Evolutionary conservation across 2,329 filamentous ascomycete species (phyloP).

Genomic region (Paecilomyces variotii): DNA sequence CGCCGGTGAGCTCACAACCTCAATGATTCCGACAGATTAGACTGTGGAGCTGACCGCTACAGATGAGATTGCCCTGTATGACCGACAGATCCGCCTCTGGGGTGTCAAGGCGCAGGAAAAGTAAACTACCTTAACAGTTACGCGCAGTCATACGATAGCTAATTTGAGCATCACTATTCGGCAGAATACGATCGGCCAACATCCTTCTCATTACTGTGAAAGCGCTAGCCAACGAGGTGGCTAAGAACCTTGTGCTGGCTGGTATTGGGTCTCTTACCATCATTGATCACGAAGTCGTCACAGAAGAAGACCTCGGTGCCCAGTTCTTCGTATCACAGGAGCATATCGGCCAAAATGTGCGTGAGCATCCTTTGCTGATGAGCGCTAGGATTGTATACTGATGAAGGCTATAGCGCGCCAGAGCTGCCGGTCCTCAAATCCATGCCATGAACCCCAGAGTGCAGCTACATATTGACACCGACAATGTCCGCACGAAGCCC

Average conservation of each 20-base stretch:
- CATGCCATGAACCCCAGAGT: conserved; percentile 87
- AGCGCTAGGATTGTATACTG: conserved; percentile 5
- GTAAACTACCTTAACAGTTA: conserved; percentile 23
- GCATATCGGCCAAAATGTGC: conserved; percentile 65
- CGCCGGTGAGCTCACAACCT: conserved; percentile 18
- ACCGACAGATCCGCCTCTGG: conserved; percentile 95
- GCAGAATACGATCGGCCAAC: conserved; percentile 75
- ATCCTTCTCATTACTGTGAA: conserved; percentile 84
- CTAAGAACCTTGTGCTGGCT: conserved; percentile 93
- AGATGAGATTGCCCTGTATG: conserved; percentile 97
- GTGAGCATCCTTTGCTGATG: conserved; percentile 8
- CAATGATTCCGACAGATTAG: background rate
- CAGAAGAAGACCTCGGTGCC: conserved; percentile 69
- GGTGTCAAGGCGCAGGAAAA: conserved; percentile 87
- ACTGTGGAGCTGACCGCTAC: conserved; percentile 3
- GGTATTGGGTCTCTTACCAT: conserved; percentile 87
- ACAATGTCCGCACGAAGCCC: conserved; percentile 58
- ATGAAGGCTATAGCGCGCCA: conserved; percentile 52
- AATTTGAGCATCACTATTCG: background rate
- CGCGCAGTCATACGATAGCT: background rate
- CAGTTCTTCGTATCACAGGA: conserved; percentile 74
- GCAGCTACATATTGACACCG: conserved; percentile 60
- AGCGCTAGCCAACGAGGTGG: conserved; percentile 85
- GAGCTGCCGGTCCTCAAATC: conserved; percentile 69
- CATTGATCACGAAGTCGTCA: conserved; percentile 67